Conservation (phyloP, 768 basidiomycete species). For the Phlebiopsis flavidoalba region DNA sequence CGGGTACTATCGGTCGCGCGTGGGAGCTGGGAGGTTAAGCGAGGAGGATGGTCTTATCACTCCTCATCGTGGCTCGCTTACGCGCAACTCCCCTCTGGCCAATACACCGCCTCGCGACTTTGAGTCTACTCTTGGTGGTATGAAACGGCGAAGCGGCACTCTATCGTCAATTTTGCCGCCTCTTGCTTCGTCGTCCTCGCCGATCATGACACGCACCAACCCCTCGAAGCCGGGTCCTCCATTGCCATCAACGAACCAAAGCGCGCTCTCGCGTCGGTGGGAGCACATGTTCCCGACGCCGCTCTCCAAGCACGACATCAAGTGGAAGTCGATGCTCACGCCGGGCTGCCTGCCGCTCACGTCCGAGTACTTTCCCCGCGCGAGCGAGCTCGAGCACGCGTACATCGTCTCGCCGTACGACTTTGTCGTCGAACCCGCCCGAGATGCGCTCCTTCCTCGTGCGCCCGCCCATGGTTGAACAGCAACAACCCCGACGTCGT, state of each 20-base stretch:
- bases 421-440: conserved; percentile 75
- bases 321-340: conserved; percentile 85
- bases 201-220: conserved; percentile 42
- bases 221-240: conserved; percentile 59
- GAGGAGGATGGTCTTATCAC: conserved; percentile 53
- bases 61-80: conserved; percentile 43
- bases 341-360: conserved; percentile 89
- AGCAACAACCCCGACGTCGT: conserved; percentile 47
- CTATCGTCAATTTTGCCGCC: conserved; percentile 31
- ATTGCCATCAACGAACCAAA: conserved; percentile 54
- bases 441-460: conserved; percentile 89
- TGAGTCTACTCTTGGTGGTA: conserved; percentile 35
- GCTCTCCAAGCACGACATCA: conserved; percentile 77
- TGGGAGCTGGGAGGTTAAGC: conserved; percentile 29
- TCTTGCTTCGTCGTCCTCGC: conserved; percentile 50
- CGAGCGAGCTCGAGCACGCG: conserved; percentile 65
- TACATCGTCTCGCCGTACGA: conserved; percentile 87
- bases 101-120: conserved; percentile 63
- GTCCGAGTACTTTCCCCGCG: conserved; percentile 80
- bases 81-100: conserved; percentile 54
- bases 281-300: conserved; percentile 78
- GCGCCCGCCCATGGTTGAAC: conserved; percentile 47
- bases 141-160: conserved; percentile 50
- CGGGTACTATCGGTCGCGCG: conserved; percentile 30
- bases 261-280: conserved; percentile 84